phyloP scores from a whole-genome alignment of 2,329 filamentous ascomycete species.

The Aspergillus piperis region DNA sequence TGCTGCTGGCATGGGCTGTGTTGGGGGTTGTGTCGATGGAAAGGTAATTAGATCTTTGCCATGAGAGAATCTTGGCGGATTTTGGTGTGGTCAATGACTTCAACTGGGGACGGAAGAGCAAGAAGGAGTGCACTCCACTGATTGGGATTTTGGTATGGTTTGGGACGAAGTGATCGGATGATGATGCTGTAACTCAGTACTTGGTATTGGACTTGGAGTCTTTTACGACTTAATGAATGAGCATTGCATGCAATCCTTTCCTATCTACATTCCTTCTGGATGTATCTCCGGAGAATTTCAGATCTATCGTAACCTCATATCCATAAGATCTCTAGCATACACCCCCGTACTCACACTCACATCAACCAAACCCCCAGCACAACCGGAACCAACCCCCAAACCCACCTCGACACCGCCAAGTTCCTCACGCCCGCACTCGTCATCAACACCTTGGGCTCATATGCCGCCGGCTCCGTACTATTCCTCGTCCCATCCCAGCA shows the following conservation, averaged over 20 bases:
- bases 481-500: slow-evolving; percentile 83
- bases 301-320: not conserved
- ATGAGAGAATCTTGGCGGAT: too few relatives aligned
- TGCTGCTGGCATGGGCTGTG: not conserved
- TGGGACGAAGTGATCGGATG: too few relatives aligned
- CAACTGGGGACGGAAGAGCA: not conserved
- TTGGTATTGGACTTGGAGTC: too few relatives aligned
- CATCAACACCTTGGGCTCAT: slow-evolving; percentile 13
- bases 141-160: too few relatives aligned
- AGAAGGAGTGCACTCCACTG: not conserved
- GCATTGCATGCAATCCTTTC: too few relatives aligned
- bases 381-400: slow-evolving; percentile 1
- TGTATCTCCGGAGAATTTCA: too few relatives aligned
- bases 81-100: not conserved
- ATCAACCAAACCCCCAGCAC: not conserved
- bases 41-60: too few relatives aligned
- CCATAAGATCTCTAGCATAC: not conserved
- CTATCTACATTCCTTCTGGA: too few relatives aligned
- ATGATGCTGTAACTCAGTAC: too few relatives aligned
- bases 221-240: too few relatives aligned
- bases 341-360: not conserved
- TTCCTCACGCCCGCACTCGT: not conserved
- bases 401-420: not conserved
- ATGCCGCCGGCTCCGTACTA: slow-evolving; percentile 20
- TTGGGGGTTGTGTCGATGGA: not conserved